Conservation (phyloP, 2,329 filamentous ascomycete genomes). For the Fusarium udum region DNA sequence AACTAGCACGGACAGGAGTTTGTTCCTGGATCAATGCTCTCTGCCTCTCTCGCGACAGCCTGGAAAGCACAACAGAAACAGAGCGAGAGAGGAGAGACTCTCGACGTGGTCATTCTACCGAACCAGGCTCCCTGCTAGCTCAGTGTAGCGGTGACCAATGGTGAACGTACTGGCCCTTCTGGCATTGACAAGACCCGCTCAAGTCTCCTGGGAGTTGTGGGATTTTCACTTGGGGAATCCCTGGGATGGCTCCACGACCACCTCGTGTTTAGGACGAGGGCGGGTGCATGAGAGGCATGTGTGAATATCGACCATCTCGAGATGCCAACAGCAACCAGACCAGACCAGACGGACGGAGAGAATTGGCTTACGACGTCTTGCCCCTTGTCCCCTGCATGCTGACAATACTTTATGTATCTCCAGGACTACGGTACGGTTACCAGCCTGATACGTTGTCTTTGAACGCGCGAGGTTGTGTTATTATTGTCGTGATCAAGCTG, state of each 20-base stretch:
- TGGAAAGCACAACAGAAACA: slow-evolving; percentile 3
- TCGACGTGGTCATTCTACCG: slow-evolving; percentile 28
- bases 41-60: slow-evolving; percentile 3
- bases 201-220: slow-evolving; percentile 38
- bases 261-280: slow-evolving; percentile 43
- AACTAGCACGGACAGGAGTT: slow-evolving; percentile 21
- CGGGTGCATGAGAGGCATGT: slow-evolving; percentile 30
- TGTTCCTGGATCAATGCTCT: slow-evolving; percentile 30
- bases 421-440: slow-evolving; percentile 16
- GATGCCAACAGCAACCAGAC: slow-evolving; percentile 1
- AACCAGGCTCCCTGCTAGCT: slow-evolving; percentile 44
- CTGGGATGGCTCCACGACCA: slow-evolving; percentile 41
- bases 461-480: slow-evolving; percentile 5
- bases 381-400: slow-evolving; percentile 39
- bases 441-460: slow-evolving; percentile 25
- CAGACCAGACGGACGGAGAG: slow-evolving; percentile 4
- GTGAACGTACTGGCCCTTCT: slow-evolving; percentile 26
- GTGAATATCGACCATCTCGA: slow-evolving; percentile 14
- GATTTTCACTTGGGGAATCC: slow-evolving; percentile 46
- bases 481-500: slow-evolving; percentile 10
- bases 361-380: slow-evolving; percentile 35
- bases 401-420: slow-evolving; percentile 25
- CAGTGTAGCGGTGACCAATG: slow-evolving; percentile 47
- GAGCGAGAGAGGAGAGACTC: slow-evolving; percentile 14
- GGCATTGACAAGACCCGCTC: slow-evolving; percentile 45